phyloP scores from a whole-genome alignment of 805 yeast species.

The Vanderwaltozyma tropicalis region DNA sequence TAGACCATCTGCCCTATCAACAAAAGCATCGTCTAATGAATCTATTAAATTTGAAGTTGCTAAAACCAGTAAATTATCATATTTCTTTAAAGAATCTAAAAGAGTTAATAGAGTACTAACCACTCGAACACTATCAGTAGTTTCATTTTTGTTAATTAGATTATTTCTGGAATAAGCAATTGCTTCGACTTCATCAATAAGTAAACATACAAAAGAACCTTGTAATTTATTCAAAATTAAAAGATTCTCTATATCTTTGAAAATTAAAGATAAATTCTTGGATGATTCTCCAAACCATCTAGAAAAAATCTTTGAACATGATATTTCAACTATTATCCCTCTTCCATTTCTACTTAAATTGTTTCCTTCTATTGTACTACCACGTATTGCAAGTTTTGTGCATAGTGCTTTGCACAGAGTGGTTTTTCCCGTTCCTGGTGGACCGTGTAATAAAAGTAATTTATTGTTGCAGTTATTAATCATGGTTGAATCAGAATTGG shows the following conservation, averaged over 20 bases:
- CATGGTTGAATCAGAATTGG: neutral
- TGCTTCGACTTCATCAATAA: constrained; percentile 41
- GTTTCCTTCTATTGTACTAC: constrained; percentile 2
- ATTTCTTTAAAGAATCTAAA: constrained; percentile 31
- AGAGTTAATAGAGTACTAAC: constrained; percentile 36
- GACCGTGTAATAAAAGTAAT: constrained; percentile 31
- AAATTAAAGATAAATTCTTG: constrained; percentile 31
- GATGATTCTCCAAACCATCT: constrained; percentile 40
- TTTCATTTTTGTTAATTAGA: constrained; percentile 30
- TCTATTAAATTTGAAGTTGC: constrained; percentile 34
- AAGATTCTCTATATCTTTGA: constrained; percentile 26
- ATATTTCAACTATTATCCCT: constrained; percentile 32
- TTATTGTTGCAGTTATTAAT: constrained; percentile 17
- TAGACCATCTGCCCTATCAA: constrained; percentile 34
- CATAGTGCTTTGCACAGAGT: constrained; percentile 33
- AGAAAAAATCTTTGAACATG: constrained; percentile 36
- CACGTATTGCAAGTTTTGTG: constrained; percentile 31
- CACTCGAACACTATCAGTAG: constrained; percentile 35
- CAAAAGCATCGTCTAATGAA: constrained; percentile 35
- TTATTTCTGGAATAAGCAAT: constrained; percentile 33
- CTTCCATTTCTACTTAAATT: constrained; percentile 4
- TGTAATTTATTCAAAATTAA: constrained; percentile 9
- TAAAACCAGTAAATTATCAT: constrained; percentile 29
- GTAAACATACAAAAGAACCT: constrained; percentile 24
- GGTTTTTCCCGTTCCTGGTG: constrained; percentile 41